Percentiles rank a stretch among this genome's conserved stretches.
phyloP scores from a whole-genome alignment of 2,329 filamentous ascomycete genomes.

The Curvularia lunata region DNA sequence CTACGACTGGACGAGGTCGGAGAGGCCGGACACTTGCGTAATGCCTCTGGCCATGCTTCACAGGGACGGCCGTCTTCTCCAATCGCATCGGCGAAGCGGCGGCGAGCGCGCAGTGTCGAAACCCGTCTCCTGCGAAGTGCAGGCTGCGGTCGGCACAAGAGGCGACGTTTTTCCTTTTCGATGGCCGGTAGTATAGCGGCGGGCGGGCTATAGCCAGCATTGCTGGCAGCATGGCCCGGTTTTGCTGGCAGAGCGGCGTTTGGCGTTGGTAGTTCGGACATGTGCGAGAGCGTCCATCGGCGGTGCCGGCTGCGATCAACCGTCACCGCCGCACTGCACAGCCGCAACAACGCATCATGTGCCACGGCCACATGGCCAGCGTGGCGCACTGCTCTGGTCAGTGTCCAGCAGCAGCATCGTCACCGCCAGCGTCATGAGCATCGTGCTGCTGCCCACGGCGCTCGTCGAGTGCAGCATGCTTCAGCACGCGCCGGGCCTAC shows the following conservation, averaged over 20 bases:
- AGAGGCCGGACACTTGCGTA: slow-evolving; percentile 31
- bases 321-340: slow-evolving; percentile 28
- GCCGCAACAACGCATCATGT: slow-evolving; percentile 27
- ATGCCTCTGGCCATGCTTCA: slow-evolving; percentile 32
- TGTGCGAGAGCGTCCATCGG: slow-evolving; percentile 23
- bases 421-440: slow-evolving; percentile 14
- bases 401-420: slow-evolving; percentile 1
- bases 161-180: slow-evolving; percentile 23
- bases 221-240: background rate
- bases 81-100: slow-evolving; percentile 28
- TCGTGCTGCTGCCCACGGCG: slow-evolving; percentile 19
- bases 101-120: slow-evolving; percentile 34
- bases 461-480: slow-evolving; percentile 33
- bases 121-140: slow-evolving; percentile 28
- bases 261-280: slow-evolving; percentile 11
- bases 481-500: slow-evolving; percentile 47
- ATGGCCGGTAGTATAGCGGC: slow-evolving; percentile 32
- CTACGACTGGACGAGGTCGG: slow-evolving; percentile 32
- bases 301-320: slow-evolving; percentile 35
- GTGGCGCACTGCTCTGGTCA: slow-evolving; percentile 21
- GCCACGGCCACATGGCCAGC: slow-evolving; percentile 18
- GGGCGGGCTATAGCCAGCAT: slow-evolving; percentile 24
- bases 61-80: slow-evolving; percentile 30
- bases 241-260: background rate
- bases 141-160: slow-evolving; percentile 15